Conservation (phyloP, 352 stramenopile species). For the Phytophthora boehmeriae region DNA sequence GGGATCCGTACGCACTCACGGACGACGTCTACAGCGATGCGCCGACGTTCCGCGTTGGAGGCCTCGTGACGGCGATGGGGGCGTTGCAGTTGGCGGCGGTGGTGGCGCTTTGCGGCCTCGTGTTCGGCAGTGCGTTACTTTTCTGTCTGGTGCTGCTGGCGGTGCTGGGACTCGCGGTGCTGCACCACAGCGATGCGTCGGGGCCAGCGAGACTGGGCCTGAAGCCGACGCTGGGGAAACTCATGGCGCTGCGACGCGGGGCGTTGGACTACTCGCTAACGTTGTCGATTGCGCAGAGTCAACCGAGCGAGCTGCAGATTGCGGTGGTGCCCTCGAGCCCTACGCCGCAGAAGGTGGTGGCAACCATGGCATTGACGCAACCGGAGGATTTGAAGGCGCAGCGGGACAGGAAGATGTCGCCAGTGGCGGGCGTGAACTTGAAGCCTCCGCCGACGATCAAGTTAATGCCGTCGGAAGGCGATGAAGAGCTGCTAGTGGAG, state of each 20-base stretch:
- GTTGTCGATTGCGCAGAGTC: conserved; percentile 57
- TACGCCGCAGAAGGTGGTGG: conserved; percentile 33
- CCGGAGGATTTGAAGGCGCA: conserved; percentile 10
- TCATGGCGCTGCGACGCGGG: conserved; percentile 46
- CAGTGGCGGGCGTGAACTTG: conserved; percentile 22
- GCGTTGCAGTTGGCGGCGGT: conserved; percentile 37
- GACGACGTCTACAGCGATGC: conserved; percentile 26
- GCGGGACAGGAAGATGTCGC: conserved; percentile 15
- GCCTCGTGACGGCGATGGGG: conserved; percentile 40
- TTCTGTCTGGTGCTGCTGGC: conserved; percentile 39
- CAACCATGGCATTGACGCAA: conserved; percentile 30
- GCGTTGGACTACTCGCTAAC: conserved; percentile 63
- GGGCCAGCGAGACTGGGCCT: conserved; percentile 21
- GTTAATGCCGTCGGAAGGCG: conserved; percentile 1
- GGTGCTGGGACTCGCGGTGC: conserved; percentile 24
- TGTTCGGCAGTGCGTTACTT: conserved; percentile 48
- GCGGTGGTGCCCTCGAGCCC: conserved; percentile 22
- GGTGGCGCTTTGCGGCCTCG: conserved; percentile 32
- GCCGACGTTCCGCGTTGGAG: conserved; percentile 43
- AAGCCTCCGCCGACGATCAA: conserved; percentile 19
- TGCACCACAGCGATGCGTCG: conserved; percentile 16
- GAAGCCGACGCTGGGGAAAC: conserved; percentile 20
- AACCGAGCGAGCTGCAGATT: conserved; percentile 28
- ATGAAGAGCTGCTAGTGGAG: conserved; percentile 21
- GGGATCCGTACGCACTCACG: conserved; percentile 34